Evolutionary conservation across 495 filamentous ascomycete genomes (phyloP).

Genomic region (Umbilicaria muhlenbergii): DNA sequence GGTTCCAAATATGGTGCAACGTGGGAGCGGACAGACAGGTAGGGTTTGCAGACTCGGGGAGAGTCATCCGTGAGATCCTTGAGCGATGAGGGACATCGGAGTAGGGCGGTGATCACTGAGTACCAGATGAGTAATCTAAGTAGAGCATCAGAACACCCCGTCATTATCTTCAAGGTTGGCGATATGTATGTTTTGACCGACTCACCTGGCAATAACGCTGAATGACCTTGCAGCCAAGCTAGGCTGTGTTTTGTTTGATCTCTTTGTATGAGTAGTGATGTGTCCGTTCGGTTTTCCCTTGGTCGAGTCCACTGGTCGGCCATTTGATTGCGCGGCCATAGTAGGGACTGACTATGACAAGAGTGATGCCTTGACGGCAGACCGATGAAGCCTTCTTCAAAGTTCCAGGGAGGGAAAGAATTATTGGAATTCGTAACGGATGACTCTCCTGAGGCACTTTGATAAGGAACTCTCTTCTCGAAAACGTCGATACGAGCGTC

Average conservation of each 20-base stretch:
- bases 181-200: neutral
- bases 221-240: conserved; percentile 33
- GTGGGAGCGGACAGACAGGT: conserved; percentile 52
- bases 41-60: conserved; percentile 71
- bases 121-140: conserved; percentile 75
- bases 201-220: conserved; percentile 47
- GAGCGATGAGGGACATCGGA: conserved; percentile 64
- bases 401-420: no score
- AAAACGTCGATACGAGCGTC: no score
- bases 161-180: neutral
- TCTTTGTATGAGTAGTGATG: neutral
- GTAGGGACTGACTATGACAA: no score
- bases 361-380: neutral
- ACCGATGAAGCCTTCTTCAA: conserved; percentile 2
- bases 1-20: conserved; percentile 64
- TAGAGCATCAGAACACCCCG: neutral
- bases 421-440: no score
- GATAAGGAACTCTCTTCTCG: no score
- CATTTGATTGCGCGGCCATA: conserved; percentile 13
- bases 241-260: neutral
- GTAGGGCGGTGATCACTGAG: conserved; percentile 55
- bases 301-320: conserved; percentile 7
- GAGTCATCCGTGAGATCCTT: conserved; percentile 51
- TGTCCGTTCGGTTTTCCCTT: conserved; percentile 10
- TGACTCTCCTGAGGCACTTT: no score